phyloP scores from a whole-genome alignment of 1,284 basidiomycete genomes.

The Trametes hirsuta region DNA sequence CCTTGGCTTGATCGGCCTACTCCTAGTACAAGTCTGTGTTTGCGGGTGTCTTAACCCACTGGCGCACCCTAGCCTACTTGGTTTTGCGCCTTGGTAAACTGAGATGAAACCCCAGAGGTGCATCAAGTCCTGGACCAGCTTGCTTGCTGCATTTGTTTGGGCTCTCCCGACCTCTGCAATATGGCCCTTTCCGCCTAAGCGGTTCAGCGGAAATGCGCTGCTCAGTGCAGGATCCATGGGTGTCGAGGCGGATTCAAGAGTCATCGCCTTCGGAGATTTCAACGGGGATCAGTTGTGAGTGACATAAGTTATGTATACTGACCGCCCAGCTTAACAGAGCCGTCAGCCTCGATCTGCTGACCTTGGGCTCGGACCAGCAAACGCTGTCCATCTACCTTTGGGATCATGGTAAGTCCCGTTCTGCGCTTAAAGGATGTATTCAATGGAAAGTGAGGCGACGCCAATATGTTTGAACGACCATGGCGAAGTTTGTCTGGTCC shows the following conservation, averaged over 20 bases:
- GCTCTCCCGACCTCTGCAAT: conserved; percentile 35
- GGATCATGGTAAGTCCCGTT: conserved; percentile 67
- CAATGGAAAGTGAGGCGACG: too few relatives aligned
- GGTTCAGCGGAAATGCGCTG: conserved; percentile 87
- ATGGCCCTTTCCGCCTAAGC: conserved; percentile 85
- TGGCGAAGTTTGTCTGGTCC: too few relatives aligned
- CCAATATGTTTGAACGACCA: too few relatives aligned
- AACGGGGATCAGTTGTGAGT: conserved; percentile 94
- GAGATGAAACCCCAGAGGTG: background rate
- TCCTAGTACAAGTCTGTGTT: too few relatives aligned
- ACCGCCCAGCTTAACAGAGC: background rate
- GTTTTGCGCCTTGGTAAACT: too few relatives aligned
- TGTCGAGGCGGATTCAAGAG: conserved; percentile 67
- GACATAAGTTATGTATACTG: background rate
- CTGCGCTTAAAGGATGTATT: background rate
- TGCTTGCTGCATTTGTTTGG: background rate
- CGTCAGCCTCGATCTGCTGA: conserved; percentile 79
- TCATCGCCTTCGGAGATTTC: conserved; percentile 93
- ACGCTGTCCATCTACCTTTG: conserved; percentile 80
- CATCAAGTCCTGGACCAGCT: background rate
- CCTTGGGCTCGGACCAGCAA: conserved; percentile 73
- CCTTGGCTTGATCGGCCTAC: too few relatives aligned
- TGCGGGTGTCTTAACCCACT: too few relatives aligned
- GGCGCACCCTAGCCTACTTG: too few relatives aligned
- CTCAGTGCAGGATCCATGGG: conserved; percentile 84